These are phyloP conservation scores for Leptoxyphium fumago DNA, from an alignment of 2,329 filamentous ascomycete species.

Conservation along the genomic window DNA sequence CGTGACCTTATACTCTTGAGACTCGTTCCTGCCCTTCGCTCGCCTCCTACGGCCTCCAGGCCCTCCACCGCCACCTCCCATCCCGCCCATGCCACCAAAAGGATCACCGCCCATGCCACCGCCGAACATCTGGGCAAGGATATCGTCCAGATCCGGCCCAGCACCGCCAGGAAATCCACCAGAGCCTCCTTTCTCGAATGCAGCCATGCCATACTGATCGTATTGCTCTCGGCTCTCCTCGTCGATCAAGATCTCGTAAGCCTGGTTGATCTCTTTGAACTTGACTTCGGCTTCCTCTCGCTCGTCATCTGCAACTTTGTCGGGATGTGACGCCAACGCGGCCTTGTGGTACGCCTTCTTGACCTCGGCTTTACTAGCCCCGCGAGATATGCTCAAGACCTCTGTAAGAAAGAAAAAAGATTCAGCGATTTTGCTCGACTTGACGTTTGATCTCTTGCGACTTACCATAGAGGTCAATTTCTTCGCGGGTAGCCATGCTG, in stretches of 20 bases:
- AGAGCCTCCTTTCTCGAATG: conserved; percentile 61
- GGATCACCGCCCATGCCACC: conserved; percentile 24
- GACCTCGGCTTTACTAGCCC: conserved; percentile 64
- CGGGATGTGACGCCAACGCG: conserved; percentile 67
- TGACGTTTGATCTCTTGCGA: neutral
- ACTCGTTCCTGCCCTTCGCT: conserved; percentile 62
- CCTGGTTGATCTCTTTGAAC: conserved; percentile 86
- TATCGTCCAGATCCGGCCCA: conserved; percentile 77
- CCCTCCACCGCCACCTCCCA: conserved; percentile 19
- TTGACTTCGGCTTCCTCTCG: conserved; percentile 73
- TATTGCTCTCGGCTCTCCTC: conserved; percentile 86
- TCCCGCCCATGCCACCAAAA: conserved; percentile 41
- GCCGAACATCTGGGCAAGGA: conserved; percentile 81
- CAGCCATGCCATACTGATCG: conserved; percentile 88
- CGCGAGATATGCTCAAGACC: conserved; percentile 60
- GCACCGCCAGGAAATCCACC: conserved; percentile 48
- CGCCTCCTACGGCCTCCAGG: conserved; percentile 37
- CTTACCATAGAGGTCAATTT: conserved; percentile 44
- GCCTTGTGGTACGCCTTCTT: conserved; percentile 97
- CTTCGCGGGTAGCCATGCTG: conserved; percentile 23
- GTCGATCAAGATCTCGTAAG: conserved; percentile 95
- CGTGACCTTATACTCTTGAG: conserved; percentile 79
- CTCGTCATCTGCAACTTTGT: conserved; percentile 82
- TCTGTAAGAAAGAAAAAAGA: conserved; percentile 34
- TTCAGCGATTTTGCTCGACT: neutral